Evolutionary conservation across 306 rosid species (phyloP), one percentile per base, ranked within the genome.

Genomic region (Acacia crassicarpa): DNA sequence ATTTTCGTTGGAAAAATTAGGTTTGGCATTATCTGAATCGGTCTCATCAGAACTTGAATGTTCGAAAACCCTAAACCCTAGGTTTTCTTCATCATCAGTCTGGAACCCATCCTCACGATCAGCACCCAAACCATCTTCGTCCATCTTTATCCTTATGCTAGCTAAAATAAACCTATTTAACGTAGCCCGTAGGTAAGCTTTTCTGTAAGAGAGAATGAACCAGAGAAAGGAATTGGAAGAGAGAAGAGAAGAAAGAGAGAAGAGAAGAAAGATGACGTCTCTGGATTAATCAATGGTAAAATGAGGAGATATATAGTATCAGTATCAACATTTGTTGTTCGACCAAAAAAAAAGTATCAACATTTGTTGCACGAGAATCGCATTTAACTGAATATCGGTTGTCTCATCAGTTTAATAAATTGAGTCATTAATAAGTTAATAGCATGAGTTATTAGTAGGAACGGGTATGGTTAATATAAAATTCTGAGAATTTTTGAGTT

Each of bases 41-140:
- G 83, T 9, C 32, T 90, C 89, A 38, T 90, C 90, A 38, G 70
- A 84, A 30, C 79, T 89, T 48, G 74, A 35, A 67, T 82, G 65
- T 27, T 83, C 81, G 62, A 78, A 88, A 44, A 51, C 71, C 56
- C 81, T 81, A 3, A 87, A 81, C 7, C 85, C 89, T 45, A 76
- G 90, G 75, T 90, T 86, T 81, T 92, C 94, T 84, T 91, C 96
- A 80, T 92, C 97, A 45, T 92, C 94, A 4, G 90, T 88, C 54
- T 87, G 87, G 74, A 90, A 84, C 40, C 80, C 85, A 44, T 87
- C 91, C 12, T 86, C 91, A 35, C 89, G 90, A 69, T 88, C 89
- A 77, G 61, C 88, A 51, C 81, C 89, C 30, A 92, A 80, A 83
- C 88, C 93, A 6, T 65, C 23, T 10, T 92, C 90, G 66, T 87